Conservation (phyloP, 176 grass and related monocot genomes). For the Musa troglodytarum region DNA sequence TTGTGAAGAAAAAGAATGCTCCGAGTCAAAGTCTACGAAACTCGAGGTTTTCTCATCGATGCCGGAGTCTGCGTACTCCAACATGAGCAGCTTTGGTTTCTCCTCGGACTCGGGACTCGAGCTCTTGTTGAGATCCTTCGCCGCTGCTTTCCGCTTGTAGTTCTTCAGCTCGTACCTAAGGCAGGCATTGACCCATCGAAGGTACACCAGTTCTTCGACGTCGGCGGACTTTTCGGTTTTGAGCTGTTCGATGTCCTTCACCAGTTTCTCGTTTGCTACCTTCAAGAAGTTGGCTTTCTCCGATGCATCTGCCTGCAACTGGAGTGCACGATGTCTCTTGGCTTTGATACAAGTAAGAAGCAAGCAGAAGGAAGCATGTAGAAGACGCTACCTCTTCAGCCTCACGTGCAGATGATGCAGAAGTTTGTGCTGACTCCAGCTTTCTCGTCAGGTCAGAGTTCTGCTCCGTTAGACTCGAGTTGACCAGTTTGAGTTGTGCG, state of each 20-base stretch:
- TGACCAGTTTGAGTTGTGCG: constrained; percentile 40
- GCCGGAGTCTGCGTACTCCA: constrained; percentile 59
- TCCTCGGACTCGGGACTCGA: constrained; percentile 68
- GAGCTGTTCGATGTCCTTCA: constrained; percentile 63
- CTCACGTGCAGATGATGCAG: constrained; percentile 38
- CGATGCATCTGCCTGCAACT: constrained; percentile 51
- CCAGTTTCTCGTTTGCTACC: constrained; percentile 62
- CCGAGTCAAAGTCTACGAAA: constrained; percentile 54
- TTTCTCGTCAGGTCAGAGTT: constrained; percentile 49
- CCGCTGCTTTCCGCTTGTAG: constrained; percentile 47
- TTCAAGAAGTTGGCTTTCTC: constrained; percentile 47
- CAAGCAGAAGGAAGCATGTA: not conserved
- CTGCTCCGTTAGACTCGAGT: constrained; percentile 52
- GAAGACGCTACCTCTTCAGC: constrained; percentile 46
- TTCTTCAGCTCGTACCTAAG: constrained; percentile 81
- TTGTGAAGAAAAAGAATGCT: constrained; percentile 49
- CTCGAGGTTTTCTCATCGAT: constrained; percentile 33
- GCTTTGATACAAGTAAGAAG: not conserved
- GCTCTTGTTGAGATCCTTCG: constrained; percentile 68
- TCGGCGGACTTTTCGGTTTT: constrained; percentile 55
- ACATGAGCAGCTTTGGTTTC: constrained; percentile 83
- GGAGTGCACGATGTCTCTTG: constrained; percentile 11
- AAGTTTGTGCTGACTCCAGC: constrained; percentile 42
- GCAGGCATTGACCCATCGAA: constrained; percentile 98
- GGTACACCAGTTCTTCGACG: constrained; percentile 91